A percentile compares a stretch with the other conserved stretches of the same genome.
These are phyloP conservation scores for Rosa multiflora DNA, from an alignment of 306 rosid species.

Conservation along the genomic window DNA sequence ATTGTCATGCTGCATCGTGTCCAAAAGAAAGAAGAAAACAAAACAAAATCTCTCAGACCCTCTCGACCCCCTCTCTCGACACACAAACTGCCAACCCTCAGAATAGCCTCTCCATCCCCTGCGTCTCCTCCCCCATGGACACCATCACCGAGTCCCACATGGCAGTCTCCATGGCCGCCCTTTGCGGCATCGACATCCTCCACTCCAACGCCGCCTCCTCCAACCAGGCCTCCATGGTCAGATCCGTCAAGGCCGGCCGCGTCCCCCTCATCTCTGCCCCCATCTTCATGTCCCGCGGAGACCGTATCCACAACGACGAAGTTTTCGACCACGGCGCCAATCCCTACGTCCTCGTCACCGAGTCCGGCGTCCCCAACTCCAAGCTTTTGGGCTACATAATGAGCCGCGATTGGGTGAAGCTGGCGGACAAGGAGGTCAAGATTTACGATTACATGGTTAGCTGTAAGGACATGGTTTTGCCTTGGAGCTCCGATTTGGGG, in stretches of 20 bases:
- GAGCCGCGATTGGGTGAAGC: conserved; percentile 40
- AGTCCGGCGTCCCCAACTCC: conserved; percentile 41
- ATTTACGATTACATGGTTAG: conserved; percentile 50
- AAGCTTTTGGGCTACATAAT: conserved; percentile 63
- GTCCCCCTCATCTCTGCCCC: conserved; percentile 68
- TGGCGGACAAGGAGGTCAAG: conserved; percentile 36
- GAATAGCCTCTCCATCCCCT: conserved; percentile 61
- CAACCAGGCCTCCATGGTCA: conserved; percentile 55
- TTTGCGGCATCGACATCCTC: conserved; percentile 66
- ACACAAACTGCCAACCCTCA: no score
- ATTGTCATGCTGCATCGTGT: no score
- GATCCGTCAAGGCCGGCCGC: conserved; percentile 67
- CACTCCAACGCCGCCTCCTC: conserved; percentile 57
- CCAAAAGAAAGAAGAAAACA: no score
- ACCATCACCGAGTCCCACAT: conserved; percentile 74
- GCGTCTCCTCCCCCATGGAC: conserved; percentile 94
- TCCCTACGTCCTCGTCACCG: conserved; percentile 62
- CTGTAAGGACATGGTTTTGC: conserved; percentile 29
- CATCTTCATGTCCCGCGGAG: conserved; percentile 42
- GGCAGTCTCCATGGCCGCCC: conserved; percentile 82
- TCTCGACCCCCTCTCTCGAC: no score
- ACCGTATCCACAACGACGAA: conserved; percentile 36
- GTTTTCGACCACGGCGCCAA: conserved; percentile 40
- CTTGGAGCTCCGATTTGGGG: conserved; percentile 52
- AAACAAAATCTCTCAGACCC: no score